These are phyloP conservation scores for Hirsutella rhossiliensis DNA, from an alignment of 2,329 filamentous ascomycete species.

Conservation along the genomic window DNA sequence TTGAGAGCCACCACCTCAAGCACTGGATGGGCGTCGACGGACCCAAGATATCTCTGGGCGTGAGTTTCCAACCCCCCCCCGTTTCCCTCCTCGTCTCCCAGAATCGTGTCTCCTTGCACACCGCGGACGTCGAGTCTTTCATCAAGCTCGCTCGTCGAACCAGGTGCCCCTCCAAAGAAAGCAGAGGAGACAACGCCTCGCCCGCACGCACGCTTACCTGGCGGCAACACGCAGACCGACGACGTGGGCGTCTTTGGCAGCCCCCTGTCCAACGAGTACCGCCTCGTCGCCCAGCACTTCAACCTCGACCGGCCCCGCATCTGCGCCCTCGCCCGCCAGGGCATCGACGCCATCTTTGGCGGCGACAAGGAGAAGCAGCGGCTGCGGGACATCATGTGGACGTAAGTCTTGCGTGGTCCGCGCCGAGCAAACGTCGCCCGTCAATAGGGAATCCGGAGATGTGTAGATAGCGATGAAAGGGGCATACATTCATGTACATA, in stretches of 20 bases:
- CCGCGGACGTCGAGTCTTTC: background rate
- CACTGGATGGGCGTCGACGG: constrained; percentile 51
- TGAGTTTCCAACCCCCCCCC: constrained; percentile 29
- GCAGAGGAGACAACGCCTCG: no score
- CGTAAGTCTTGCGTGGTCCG: background rate
- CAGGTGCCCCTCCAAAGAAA: no score
- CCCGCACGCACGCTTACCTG: background rate
- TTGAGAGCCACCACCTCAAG: constrained; percentile 64
- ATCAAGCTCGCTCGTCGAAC: no score
- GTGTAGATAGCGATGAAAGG: no score
- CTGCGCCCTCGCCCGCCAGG: constrained; percentile 44
- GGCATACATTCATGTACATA: no score
- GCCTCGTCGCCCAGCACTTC: constrained; percentile 61
- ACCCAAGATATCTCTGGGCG: constrained; percentile 53
- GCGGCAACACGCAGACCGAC: constrained; percentile 50
- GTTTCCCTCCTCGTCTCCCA: background rate
- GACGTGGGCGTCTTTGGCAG: constrained; percentile 76
- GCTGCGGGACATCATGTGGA: constrained; percentile 39
- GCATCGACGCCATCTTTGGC: constrained; percentile 55
- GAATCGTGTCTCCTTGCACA: background rate
- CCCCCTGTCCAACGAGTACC: constrained; percentile 64
- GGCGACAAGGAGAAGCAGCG: constrained; percentile 47
- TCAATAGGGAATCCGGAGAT: no score
- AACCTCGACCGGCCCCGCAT: constrained; percentile 33
- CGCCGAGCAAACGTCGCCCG: background rate